phyloP scores from a whole-genome alignment of 192 early-diverging fungal species.

The Jimgerdemannia lactiflua region DNA sequence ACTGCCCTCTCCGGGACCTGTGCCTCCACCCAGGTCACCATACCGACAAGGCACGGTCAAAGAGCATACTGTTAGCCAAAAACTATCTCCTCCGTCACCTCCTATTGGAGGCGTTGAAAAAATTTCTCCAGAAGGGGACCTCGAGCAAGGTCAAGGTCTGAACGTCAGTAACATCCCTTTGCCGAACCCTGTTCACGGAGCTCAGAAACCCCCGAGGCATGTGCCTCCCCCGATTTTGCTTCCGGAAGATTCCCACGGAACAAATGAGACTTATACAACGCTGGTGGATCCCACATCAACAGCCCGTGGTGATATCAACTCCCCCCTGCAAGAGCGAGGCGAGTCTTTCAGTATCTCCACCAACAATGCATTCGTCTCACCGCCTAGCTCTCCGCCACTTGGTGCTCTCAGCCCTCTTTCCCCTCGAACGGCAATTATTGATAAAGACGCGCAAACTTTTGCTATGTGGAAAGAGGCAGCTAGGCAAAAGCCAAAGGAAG shows the following conservation, averaged over 20 bases:
- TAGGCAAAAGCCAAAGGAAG: not conserved
- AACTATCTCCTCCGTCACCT: not conserved
- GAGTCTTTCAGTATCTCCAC: not conserved
- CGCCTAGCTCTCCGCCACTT: conserved; percentile 5
- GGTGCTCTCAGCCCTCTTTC: conserved; percentile 1
- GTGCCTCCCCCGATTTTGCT: not conserved
- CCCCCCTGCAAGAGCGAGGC: not conserved
- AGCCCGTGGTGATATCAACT: not conserved
- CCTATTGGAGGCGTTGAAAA: not conserved
- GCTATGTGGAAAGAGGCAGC: conserved; percentile 3
- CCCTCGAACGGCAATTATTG: conserved; percentile 10
- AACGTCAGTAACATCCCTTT: not conserved
- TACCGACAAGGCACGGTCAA: conserved; percentile 19
- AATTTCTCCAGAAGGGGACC: not conserved
- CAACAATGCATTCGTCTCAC: not conserved
- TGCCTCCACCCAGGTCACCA: conserved; percentile 27
- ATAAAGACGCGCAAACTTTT: conserved; percentile 16
- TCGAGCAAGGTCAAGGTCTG: not conserved
- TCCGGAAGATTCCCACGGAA: not conserved
- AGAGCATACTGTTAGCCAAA: conserved; percentile 2
- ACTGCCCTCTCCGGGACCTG: not conserved
- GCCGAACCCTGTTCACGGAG: not conserved
- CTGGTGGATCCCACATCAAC: not conserved
- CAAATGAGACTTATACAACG: not conserved
- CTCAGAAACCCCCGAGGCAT: not conserved